Conservation (phyloP, 2,329 filamentous ascomycete species). For the Arthrinium phaeospermum region DNA sequence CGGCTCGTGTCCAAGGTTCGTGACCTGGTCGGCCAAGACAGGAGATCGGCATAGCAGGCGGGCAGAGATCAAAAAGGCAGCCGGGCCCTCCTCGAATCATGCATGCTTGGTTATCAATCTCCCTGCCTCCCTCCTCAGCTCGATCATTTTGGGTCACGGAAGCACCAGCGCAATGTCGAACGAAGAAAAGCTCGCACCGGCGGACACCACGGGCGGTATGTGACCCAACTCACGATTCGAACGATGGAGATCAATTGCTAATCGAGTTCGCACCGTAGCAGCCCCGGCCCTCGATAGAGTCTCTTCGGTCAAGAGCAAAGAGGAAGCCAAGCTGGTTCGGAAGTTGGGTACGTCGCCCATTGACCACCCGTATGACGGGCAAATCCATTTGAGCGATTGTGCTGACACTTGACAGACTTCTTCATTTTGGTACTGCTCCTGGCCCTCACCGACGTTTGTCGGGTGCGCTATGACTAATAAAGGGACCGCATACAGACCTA, state of each 20-base stretch:
- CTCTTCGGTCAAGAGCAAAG: slow-evolving; percentile 20
- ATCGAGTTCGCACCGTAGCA: background rate
- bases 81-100: background rate
- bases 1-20: background rate
- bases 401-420: slow-evolving; percentile 32
- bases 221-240: background rate
- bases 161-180: background rate
- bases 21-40: background rate
- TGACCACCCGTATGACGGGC: background rate
- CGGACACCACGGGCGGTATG: background rate
- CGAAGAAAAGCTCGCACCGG: background rate
- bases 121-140: background rate
- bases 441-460: background rate
- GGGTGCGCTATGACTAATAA: too few species aligned
- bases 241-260: background rate
- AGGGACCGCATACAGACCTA: slow-evolving; percentile 31
- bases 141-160: background rate
- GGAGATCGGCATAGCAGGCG: background rate
- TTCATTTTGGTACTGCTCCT: slow-evolving; percentile 34
- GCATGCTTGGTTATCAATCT: background rate
- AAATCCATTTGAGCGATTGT: background rate
- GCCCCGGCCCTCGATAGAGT: background rate
- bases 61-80: background rate
- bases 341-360: slow-evolving; percentile 35
- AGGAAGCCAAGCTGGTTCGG: slow-evolving; percentile 36